Evolutionary conservation across 2,329 filamentous ascomycete species (phyloP), one percentile per base, ranked within the genome.

Genomic region (Teratosphaeria epicoccoides): DNA sequence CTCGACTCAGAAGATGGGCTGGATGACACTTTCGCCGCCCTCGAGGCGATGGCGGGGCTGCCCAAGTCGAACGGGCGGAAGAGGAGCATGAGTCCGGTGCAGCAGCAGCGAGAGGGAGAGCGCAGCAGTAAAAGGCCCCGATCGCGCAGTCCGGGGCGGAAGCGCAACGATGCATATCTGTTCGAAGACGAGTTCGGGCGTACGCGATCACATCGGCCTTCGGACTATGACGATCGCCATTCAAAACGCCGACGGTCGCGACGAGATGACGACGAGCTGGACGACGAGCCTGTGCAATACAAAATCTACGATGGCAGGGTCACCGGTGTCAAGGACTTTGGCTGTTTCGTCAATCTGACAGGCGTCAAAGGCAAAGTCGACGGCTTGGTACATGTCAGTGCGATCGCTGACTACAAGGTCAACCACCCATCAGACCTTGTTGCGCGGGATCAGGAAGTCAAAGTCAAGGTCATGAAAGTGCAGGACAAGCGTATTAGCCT

Each of bases 311-410:
- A 88, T 56, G 93, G 93, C 1, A 83, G 84, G 62, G 87, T 97
- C 12, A 96, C 88, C 0, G 89, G 90, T 0, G 77, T 98, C 50
- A 97, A 96, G 63, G 88, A 96, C 55, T 98, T 97, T 70, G 93
- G 93, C 10, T 89, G 84, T 0, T 98, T 98, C 68, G 89, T 97
- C 52, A 95, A 94, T 60, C 68, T 98, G n/a, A 80, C 84, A 59
- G 86, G 89, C 17, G 85, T 98, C 1, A 83, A 78, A 61, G 91
- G 90, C 46, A 94, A 89, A 68, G 85, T 94, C 1, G 90, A 96
- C 65, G 93, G 93, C 0, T 75, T 98, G 57, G 91, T 98, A 0
- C 93, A 98, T 66, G 83, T 98, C 24, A 96, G 91, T 23, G 87
- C 88, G 22, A 85, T 98, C 68, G 81, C 84, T 47, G 84, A 90